These are phyloP conservation scores for Xylaria sp. DNA, from an alignment of 495 filamentous ascomycete genomes.

Conservation along the genomic window DNA sequence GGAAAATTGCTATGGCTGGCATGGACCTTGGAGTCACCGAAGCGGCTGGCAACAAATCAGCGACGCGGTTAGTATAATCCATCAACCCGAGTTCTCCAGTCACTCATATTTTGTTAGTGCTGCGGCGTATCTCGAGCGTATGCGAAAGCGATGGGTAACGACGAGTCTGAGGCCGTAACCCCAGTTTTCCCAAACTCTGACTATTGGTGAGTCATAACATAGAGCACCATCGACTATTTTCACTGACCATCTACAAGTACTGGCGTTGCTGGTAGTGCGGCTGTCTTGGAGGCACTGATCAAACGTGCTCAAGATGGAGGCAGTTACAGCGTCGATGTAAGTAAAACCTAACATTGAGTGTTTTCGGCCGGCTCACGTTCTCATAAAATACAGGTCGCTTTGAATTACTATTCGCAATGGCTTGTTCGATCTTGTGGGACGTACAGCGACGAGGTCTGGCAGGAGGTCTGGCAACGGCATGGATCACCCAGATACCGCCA, in stretches of 20 bases:
- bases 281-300: constrained; percentile 58
- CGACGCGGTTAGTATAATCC: constrained; percentile 43
- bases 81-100: background rate
- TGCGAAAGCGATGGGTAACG: constrained; percentile 61
- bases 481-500: constrained; percentile 23
- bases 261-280: constrained; percentile 48
- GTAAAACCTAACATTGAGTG: background rate
- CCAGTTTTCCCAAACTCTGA: constrained; percentile 69
- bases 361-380: background rate
- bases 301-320: constrained; percentile 58
- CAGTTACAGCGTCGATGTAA: constrained; percentile 56
- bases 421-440: constrained; percentile 58
- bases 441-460: constrained; percentile 44
- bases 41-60: constrained; percentile 62
- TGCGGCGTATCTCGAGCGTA: constrained; percentile 58
- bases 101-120: constrained; percentile 26
- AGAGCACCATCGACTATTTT: background rate
- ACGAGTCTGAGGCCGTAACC: constrained; percentile 54
- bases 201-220: constrained; percentile 49
- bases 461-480: constrained; percentile 30
- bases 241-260: constrained; percentile 21
- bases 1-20: constrained; percentile 64
- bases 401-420: constrained; percentile 66
- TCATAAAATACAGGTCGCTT: constrained; percentile 39
- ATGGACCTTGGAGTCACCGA: constrained; percentile 55